Evolutionary conservation across 208 protist species (phyloP), one percentile per base, ranked within the genome.

Genomic region (Crithidia brevicula): DNA sequence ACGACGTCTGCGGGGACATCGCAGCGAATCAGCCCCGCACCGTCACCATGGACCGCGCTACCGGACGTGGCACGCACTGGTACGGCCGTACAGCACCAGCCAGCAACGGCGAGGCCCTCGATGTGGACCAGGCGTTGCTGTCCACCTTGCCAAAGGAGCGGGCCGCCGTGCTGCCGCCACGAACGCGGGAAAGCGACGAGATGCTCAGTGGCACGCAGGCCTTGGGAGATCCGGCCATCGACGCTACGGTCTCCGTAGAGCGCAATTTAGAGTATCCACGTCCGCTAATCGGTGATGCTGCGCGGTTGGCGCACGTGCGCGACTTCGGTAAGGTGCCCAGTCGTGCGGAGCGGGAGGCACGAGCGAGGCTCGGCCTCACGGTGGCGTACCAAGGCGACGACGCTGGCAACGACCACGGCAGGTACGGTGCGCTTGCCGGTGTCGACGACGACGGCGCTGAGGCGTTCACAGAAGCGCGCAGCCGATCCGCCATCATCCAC

Each of bases 1-100:
- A 93, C 71, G 72, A 93, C 23, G 58, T 93, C 8, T 70, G 71
- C 27, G 82, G 68, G 10, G 84, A 91, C 57, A 86, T 93, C 45
- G 58, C 77, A 28, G 63, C 65, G 3, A 63, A 79, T n/a, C 73
- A 75, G 65, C 70, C 59, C 18, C 70, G 80, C 45, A 57, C 71
- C 18, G 87, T 88, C 18, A 52, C 63, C 7, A 93, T 93, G 88
- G 53, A 79, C 20, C 70, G 72, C 47, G 66, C 81, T 5, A 90
- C 81, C n/a, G 80, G 82, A 7, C 78, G 88, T 5, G 77, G 74
- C 13, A 62, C 63, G 27, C 80, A 91, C 65, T 93, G 85, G 84
- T 74, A 74, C 59, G 79, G 79, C 63, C 83, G 79, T 27, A 38
- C 45, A 18, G 9, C 56, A 31, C 40, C 61, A 15, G 6, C 38